Conservation (phyloP, 257 asterid species). For the Gentiana straminea region DNA sequence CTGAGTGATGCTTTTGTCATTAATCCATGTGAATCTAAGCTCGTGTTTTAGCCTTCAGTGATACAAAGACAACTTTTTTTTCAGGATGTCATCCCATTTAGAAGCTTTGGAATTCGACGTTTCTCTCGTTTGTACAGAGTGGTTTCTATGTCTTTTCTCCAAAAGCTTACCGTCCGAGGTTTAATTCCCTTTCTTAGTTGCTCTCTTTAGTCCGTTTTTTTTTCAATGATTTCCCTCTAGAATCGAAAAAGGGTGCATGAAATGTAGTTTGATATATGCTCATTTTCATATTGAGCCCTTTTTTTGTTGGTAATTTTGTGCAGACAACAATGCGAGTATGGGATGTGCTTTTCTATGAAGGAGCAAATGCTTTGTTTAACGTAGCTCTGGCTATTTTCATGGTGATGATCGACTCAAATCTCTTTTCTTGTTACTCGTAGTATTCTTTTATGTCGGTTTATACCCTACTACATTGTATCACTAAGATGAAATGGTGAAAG, state of each 20-base stretch:
- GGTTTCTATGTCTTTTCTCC: constrained; percentile 93
- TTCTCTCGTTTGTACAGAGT: constrained; percentile 95
- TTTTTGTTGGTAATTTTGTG: constrained; percentile 7
- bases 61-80: too few relatives aligned
- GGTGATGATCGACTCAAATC: constrained; percentile 24
- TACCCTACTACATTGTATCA: too few relatives aligned
- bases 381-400: constrained; percentile 85
- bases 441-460: background rate
- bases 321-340: constrained; percentile 94
- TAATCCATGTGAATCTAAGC: too few relatives aligned
- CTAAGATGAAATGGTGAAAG: too few relatives aligned
- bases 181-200: constrained; percentile 1
- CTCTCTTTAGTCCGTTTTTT: too few relatives aligned
- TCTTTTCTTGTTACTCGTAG: background rate
- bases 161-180: constrained; percentile 99
- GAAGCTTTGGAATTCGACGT: constrained; percentile 88
- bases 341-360: constrained; percentile 98
- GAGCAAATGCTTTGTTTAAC: constrained; percentile 74
- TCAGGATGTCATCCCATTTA: constrained; percentile 88
- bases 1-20: background rate
- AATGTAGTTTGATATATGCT: too few relatives aligned
- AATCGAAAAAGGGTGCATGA: too few relatives aligned
- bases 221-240: too few relatives aligned
- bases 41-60: too few relatives aligned
- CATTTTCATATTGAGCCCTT: too few relatives aligned